Evolutionary conservation across 192 early-diverging fungal species (phyloP), one percentile per base, ranked within the genome.

Genomic region (Podila horticola): DNA sequence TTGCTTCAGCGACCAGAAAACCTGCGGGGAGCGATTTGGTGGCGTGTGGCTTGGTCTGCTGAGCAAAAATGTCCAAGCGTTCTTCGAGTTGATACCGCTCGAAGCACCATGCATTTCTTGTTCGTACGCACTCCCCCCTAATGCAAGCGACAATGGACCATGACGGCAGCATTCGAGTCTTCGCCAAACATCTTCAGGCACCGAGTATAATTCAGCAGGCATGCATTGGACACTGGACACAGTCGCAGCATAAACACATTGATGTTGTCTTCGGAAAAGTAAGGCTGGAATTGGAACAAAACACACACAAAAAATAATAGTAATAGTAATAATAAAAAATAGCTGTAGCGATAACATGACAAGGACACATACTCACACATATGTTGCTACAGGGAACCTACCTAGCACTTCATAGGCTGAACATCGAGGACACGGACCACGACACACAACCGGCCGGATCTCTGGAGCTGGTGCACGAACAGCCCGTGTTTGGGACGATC

Each of bases 401-500:
- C 29, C 19, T 81, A 3, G 68, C 77, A 7, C 67, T 81, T 6
- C 63, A 60, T 30, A 72, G 64, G 15, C 67, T 81, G 22, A n/a
- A 22, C 5, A 66, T 34, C 4, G 66, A 73, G 33, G 65, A 59
- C 5, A 48, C 66, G 0, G 71, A 67, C 20, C 24, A 57, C 5
- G 74, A 73, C 12, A 22, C 33, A 24, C 67, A 70, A n/a, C 74
- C 73, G 10, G 62, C 62, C 22, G 84, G 84, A 9, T 58, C 67
- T 3, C 41, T 83, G 13, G 28, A 63, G 4, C 34, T 73, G 11
- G 60, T 85, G 7, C 64, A 79, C 34, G 82, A 83, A 33, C 84
- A 85, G 67, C 74, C 82, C 20, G 72, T 83, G 5, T 85, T 83
- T 72, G 84, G 84, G 30, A 85, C 75, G 7, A 85, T 85, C 57